phyloP scores from a whole-genome alignment of 495 filamentous ascomycete species.

The Penicillium paradoxum region DNA sequence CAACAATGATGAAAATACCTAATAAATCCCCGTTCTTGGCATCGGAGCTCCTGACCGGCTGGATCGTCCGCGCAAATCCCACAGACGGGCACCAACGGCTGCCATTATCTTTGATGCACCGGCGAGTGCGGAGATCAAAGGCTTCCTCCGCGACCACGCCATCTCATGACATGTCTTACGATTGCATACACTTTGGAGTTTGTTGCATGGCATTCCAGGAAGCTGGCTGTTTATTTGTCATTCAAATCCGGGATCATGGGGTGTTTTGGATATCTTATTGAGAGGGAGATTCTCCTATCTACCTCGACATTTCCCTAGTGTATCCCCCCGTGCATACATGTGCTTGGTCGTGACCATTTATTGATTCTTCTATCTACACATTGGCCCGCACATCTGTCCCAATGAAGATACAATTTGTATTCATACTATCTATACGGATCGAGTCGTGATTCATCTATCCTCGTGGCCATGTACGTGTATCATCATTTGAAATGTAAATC shows the following conservation, averaged over 20 bases:
- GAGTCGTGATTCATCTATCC: background rate
- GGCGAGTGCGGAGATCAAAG: background rate
- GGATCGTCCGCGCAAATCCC: background rate
- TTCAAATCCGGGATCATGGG: constrained; percentile 9
- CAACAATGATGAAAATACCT: background rate
- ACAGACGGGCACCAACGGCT: background rate
- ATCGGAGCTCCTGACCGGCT: background rate
- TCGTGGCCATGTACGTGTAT: constrained; percentile 5
- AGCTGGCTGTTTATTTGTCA: constrained; percentile 20
- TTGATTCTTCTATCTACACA: background rate
- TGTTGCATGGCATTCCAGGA: constrained; percentile 30
- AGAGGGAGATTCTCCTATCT: background rate
- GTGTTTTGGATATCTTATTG: constrained; percentile 19
- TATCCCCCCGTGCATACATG: background rate
- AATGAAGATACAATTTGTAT: background rate
- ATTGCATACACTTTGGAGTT: constrained; percentile 45
- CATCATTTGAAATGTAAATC: constrained; percentile 19
- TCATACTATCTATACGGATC: background rate
- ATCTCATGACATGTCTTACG: constrained; percentile 33
- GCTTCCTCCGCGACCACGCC: background rate
- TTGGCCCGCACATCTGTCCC: background rate
- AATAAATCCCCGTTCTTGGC: background rate
- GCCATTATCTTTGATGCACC: background rate
- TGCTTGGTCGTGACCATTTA: background rate
- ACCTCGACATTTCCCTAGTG: background rate